These are phyloP conservation scores for Aspergillus oerlinghausenensis DNA, from an alignment of 2,329 filamentous ascomycete species.

Conservation along the genomic window DNA sequence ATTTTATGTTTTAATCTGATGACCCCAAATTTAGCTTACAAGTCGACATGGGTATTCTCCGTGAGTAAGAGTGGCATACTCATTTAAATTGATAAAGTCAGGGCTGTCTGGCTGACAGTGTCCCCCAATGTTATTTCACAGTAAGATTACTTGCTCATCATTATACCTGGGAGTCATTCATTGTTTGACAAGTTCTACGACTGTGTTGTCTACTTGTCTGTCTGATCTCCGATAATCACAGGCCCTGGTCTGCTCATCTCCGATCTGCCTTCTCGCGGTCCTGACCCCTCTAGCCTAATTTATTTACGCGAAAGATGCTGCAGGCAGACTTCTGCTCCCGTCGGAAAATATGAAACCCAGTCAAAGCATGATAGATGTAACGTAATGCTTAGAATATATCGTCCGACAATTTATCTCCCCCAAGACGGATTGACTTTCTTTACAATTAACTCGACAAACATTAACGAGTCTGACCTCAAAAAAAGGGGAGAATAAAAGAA, in stretches of 20 bases:
- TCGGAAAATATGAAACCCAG: neutral
- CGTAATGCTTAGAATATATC: neutral
- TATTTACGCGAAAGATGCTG: no score
- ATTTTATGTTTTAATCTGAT: neutral
- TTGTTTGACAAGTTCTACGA: no score
- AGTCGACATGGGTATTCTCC: neutral
- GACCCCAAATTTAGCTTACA: neutral
- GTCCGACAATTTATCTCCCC: neutral
- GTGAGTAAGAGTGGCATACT: neutral
- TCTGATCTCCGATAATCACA: no score
- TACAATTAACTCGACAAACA: neutral
- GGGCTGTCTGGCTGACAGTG: neutral
- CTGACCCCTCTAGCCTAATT: no score
- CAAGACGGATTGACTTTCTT: neutral
- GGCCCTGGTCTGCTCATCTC: no score
- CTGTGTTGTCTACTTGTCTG: no score
- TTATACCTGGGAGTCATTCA: no score
- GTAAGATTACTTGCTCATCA: no score
- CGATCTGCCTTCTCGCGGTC: no score
- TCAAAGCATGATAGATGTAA: neutral
- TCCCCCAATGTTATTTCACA: neutral
- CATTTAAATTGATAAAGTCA: neutral
- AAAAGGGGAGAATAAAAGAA: neutral
- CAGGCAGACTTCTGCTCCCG: no score
- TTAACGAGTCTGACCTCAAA: neutral